Percentiles rank a stretch among this genome's conserved stretches.
These are phyloP conservation scores for rapeseed (Brassica napus) DNA, from an alignment of 345 rosid genomes.

Conservation along the genomic window Da-Ae NC_063439.1:5918001-5918500, in stretches of 20 bases:
- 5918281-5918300: background rate
- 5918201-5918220: background rate
- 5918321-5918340: background rate
- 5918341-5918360: background rate
- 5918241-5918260: background rate
- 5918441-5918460: background rate
- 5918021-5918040: slow-evolving; percentile 1
- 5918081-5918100: slow-evolving; percentile 1
- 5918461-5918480: background rate
- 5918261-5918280: background rate
- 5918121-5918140: background rate
- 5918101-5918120: slow-evolving; percentile 12
- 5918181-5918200: background rate
- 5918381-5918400: background rate
- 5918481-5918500: background rate
- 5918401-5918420: slow-evolving; percentile 15
- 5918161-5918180: background rate
- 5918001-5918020: background rate
- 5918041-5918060: slow-evolving; percentile 23
- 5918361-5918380: background rate
- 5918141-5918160: slow-evolving; percentile 21
- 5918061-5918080: slow-evolving; percentile 16
- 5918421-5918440: background rate
- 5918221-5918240: background rate
- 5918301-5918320: background rate